Conservation (phyloP, 345 rosid species). For the Salix koriyanagi region DNA sequence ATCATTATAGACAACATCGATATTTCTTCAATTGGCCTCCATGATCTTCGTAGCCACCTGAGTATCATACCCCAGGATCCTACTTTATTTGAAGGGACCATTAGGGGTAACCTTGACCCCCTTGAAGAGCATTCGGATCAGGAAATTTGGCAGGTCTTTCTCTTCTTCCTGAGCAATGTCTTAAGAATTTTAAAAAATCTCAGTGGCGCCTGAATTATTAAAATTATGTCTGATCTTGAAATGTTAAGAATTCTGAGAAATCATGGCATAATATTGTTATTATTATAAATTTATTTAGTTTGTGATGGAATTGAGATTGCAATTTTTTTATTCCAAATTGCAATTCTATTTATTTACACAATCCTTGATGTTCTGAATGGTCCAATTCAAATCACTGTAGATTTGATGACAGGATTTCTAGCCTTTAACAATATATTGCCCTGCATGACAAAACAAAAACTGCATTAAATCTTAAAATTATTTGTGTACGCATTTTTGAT, state of each 20-base stretch:
- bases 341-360: neutral
- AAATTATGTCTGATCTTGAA: neutral
- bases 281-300: neutral
- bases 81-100: conserved; percentile 90
- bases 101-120: conserved; percentile 92
- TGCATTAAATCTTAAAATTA: no score
- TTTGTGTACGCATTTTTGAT: neutral
- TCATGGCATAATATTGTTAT: neutral
- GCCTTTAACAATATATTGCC: neutral
- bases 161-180: neutral
- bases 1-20: conserved; percentile 92
- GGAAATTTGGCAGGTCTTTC: conserved; percentile 80
- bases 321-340: neutral
- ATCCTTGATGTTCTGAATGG: no score
- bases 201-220: no score
- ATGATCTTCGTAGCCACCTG: conserved; percentile 89
- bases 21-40: conserved; percentile 84
- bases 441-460: neutral
- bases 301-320: neutral
- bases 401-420: neutral
- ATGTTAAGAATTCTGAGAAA: neutral
- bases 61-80: conserved; percentile 99
- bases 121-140: conserved; percentile 91
- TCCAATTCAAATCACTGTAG: no score
- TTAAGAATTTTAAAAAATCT: neutral